Conservation (phyloP, 306 rosid species). For the Vigna trinervia region DNA sequence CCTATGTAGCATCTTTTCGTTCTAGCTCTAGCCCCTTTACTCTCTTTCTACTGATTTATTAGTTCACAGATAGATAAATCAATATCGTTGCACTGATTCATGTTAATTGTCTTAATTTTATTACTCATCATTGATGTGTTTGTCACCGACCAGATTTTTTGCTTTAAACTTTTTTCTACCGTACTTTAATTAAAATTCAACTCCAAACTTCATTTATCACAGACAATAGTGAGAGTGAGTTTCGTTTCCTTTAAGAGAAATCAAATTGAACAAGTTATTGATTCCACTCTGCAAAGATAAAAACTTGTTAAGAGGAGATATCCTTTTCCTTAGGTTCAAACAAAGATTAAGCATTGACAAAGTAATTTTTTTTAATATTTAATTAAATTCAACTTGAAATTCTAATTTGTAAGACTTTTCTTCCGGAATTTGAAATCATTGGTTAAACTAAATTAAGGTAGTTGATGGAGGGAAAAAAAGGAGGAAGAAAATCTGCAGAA, state of each 20-base stretch:
- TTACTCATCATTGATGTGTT: neutral
- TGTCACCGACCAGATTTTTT: neutral
- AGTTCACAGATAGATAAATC: neutral
- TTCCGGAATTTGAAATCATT: neutral
- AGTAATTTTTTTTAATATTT: too few relatives aligned
- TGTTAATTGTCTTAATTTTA: neutral
- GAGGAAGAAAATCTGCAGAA: slow-evolving; percentile 54
- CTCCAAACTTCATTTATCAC: too few relatives aligned
- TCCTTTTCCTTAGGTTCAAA: too few relatives aligned
- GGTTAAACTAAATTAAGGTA: too few relatives aligned
- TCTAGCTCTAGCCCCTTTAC: neutral
- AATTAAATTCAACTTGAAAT: too few relatives aligned
- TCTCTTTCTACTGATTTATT: neutral
- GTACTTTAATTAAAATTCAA: neutral
- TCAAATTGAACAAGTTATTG: too few relatives aligned
- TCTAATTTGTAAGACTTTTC: too few relatives aligned
- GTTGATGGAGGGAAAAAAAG: slow-evolving; percentile 54
- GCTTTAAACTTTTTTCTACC: neutral
- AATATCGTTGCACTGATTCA: neutral
- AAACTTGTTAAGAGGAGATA: too few relatives aligned
- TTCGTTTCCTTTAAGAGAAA: too few relatives aligned
- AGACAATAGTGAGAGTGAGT: too few relatives aligned
- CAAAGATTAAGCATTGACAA: too few relatives aligned
- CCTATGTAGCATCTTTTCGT: neutral
- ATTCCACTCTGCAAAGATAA: too few relatives aligned